Conservation (phyloP, 225 moss, liverwort and hornwort species). For the Sphagnum tenellum region DNA sequence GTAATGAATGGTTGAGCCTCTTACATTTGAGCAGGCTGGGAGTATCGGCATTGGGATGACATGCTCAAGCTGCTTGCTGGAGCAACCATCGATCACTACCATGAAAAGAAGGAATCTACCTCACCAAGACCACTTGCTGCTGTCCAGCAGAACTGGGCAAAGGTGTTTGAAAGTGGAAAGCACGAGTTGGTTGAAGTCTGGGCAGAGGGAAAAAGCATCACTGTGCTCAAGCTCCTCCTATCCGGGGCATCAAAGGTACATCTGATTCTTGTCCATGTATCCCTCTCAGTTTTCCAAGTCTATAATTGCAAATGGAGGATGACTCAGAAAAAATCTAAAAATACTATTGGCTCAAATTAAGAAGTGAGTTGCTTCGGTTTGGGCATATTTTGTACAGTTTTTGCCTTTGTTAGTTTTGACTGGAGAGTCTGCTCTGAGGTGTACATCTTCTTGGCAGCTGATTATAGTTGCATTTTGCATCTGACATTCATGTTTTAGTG, state of each 20-base stretch:
- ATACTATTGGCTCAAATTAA: neutral
- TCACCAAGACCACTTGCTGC: slow-evolving; percentile 13
- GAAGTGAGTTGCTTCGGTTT: neutral
- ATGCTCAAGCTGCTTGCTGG: slow-evolving; percentile 59
- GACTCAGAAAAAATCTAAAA: too few relatives aligned
- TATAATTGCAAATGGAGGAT: too few relatives aligned
- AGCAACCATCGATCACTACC: slow-evolving; percentile 34
- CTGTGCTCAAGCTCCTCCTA: slow-evolving; percentile 66
- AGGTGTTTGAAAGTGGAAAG: slow-evolving; percentile 68
- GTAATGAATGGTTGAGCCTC: neutral
- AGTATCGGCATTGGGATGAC: slow-evolving; percentile 93
- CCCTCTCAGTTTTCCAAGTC: too few relatives aligned
- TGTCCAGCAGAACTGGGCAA: slow-evolving; percentile 71
- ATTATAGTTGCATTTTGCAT: too few relatives aligned
- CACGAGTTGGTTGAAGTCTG: slow-evolving; percentile 70
- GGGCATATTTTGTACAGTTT: too few relatives aligned
- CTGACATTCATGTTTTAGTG: too few relatives aligned
- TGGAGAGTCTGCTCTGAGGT: too few relatives aligned
- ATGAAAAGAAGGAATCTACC: slow-evolving; percentile 21
- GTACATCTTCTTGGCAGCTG: too few relatives aligned
- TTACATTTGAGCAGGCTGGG: slow-evolving; percentile 57
- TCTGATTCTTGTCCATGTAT: neutral
- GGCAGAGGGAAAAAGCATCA: slow-evolving; percentile 71
- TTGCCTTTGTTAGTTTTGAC: too few relatives aligned
- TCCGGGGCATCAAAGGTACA: slow-evolving; percentile 70